Evolutionary conservation across 1,139 yeast genomes (phyloP), one percentile per base, ranked within the genome.

Genomic region (Magnusiomyces paraingens): DNA sequence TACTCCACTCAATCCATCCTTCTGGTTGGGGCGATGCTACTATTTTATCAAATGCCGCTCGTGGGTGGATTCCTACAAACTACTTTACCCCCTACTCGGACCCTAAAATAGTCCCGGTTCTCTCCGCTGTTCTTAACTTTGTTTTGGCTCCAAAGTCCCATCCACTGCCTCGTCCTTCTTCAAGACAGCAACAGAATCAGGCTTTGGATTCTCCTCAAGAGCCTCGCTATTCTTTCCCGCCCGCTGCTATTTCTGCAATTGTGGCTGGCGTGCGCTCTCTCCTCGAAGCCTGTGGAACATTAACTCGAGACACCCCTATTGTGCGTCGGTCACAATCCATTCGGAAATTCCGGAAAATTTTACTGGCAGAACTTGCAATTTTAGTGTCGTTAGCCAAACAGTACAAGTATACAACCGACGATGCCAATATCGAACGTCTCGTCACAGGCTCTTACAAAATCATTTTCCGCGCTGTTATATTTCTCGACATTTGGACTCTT

Each of bases 1-100:
- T 89, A 66, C 86, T 93, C 6, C 96, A 91, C 67, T 81, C 91
- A 10, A 81, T 90, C 35, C 98, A 93, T 68, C 84, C 86, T 53
- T 85, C 96, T 17, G 99, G 98, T 1, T 93, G 99, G 99, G 97
- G 96, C 56, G 98, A 93, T 69, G 98, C 91, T 2, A 90, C 97
- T 0, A 69, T 87, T 50, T 69, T 84, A 17, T 82, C 82, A 52
- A 77, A 86, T 5, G 79, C 87, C 54, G 79, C 80, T 61, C 77
- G 96, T 57, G 99, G 99, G 29, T 93, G 99, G 99, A 89, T 93
- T 17, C 99, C 99, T 1, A 85, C 91, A 77, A 91, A 91, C 68
- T 93, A 89, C 70, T 93, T 91, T 58, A 63, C 66, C 36, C 69
- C 73, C 3, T 72, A 75, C 73, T 66, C 73, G 65, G 60, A 89